A percentile compares a stretch with the other conserved stretches of the same genome.
phyloP scores from a whole-genome alignment of 345 rosid genomes.

The Stellera chamaejasme region DNA sequence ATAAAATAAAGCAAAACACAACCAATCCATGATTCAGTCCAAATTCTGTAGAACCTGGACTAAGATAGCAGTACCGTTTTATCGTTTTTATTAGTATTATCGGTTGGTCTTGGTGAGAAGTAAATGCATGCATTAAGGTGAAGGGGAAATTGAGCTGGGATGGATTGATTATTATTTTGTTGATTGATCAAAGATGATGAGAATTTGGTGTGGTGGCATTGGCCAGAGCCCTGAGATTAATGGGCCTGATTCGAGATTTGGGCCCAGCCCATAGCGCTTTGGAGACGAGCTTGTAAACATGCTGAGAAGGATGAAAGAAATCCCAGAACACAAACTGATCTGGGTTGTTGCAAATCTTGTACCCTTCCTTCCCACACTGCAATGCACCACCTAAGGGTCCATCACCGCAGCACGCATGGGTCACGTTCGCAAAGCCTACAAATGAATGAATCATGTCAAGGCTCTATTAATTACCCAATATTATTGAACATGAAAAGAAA shows the following conservation, averaged over 20 bases:
- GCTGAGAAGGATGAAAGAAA: slow-evolving; percentile 55
- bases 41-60: too few species aligned
- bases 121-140: too few species aligned
- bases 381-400: slow-evolving; percentile 38
- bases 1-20: too few species aligned
- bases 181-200: too few species aligned
- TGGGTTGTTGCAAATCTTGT: slow-evolving; percentile 38
- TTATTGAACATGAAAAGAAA: neutral
- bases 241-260: slow-evolving; percentile 30
- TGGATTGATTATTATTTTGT: too few species aligned
- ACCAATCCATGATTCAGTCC: too few species aligned
- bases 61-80: too few species aligned
- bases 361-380: slow-evolving; percentile 55
- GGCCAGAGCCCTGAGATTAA: slow-evolving; percentile 38
- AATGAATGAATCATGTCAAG: neutral
- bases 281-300: slow-evolving; percentile 40
- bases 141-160: too few species aligned
- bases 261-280: slow-evolving; percentile 46
- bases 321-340: slow-evolving; percentile 47
- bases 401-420: slow-evolving; percentile 46
- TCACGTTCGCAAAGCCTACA: slow-evolving; percentile 39
- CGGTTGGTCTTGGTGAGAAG: too few species aligned
- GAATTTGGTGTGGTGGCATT: neutral
- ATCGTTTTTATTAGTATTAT: too few species aligned
- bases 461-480: neutral